These are phyloP conservation scores for Trichosporon ovoides DNA, from an alignment of 1,284 basidiomycete species.

Conservation along the genomic window DNA sequence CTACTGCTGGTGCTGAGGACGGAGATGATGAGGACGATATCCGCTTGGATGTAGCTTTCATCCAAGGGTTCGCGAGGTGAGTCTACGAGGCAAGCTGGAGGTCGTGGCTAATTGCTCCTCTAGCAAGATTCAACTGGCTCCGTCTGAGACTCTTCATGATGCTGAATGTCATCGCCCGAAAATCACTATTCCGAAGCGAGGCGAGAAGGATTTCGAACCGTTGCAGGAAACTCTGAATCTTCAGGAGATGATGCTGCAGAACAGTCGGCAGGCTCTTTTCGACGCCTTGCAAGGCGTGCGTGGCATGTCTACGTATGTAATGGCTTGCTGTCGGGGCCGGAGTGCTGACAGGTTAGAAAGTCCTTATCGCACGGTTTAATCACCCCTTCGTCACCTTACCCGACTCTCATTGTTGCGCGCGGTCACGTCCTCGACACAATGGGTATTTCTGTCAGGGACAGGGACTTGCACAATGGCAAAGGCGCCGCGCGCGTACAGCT, in stretches of 20 bases:
- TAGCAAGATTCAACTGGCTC: conserved; percentile 43
- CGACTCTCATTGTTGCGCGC: conserved; percentile 62
- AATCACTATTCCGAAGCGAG: conserved; percentile 73
- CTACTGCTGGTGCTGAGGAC: background rate
- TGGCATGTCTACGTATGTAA: conserved; percentile 63
- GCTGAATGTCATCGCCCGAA: conserved; percentile 20
- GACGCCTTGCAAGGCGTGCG: conserved; percentile 67
- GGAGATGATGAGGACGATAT: conserved; percentile 33
- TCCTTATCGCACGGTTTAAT: conserved; percentile 47
- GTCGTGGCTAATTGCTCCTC: background rate
- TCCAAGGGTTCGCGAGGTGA: conserved; percentile 37
- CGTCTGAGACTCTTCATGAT: conserved; percentile 20
- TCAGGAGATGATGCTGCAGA: conserved; percentile 66
- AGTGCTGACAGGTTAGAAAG: conserved; percentile 30
- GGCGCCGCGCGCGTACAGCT: conserved; percentile 56
- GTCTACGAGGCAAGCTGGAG: background rate
- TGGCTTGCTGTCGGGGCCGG: background rate
- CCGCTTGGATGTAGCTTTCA: conserved; percentile 28
- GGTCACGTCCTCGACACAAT: conserved; percentile 73
- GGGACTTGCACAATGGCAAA: conserved; percentile 59
- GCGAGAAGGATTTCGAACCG: conserved; percentile 96
- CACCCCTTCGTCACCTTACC: conserved; percentile 32
- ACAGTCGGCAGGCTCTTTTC: conserved; percentile 77
- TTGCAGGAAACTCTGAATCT: conserved; percentile 57
- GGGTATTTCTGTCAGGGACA: conserved; percentile 61